Evolutionary conservation across 169 alveolate species (phyloP), one percentile per base, ranked within the genome.

Genomic region (Cystoisospora suis): DNA sequence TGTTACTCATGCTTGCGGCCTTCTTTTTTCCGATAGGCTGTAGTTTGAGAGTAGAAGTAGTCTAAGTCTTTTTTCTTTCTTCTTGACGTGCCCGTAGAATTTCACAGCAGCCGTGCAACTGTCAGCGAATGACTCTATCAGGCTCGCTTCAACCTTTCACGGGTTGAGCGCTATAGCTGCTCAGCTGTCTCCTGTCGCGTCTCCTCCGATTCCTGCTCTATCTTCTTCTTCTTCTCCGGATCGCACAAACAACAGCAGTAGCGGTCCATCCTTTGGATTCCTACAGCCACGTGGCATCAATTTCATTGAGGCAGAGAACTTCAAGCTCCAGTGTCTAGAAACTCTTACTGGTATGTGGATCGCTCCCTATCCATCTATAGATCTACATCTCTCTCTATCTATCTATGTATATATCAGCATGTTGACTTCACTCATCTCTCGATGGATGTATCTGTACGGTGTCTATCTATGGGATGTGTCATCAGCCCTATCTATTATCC

Each of bases 81-180:
- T 5, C 7, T 59, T 40, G 77, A 58, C 38, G 38, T 61, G 72
- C 65, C 86, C 81, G 61, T 90, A 97, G 99, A 96, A 96, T 77
- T 94, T 97, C 88, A 93, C 96, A 69, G 96, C 96, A 58, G 95
- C 91, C 40, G 95, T 96, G 86, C 95, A 96, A 47, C 93, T 97
- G 87, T 92, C 97, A 45, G 95, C 98, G 53, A 97, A 97, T 91
- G 99, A 97, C 89, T 96, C 95, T 17, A 97, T 97, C 83, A 92
- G 99, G 58, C 93, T 97, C 59, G 99, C 99, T 23, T 97, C 99
- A 75, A 97, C 99, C 79, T 96, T 97, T 72, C 99, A 97, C 93
- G 99, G 99, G 36, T 93, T 97, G 83, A 96, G 98, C 36, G 97
- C 98, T 34, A 97, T 97, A 32, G 97, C 99, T 40, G 96, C 97